Conservation (phyloP, 805 yeast species). For the Sugiyamaella boreocaroliniensis region DNA sequence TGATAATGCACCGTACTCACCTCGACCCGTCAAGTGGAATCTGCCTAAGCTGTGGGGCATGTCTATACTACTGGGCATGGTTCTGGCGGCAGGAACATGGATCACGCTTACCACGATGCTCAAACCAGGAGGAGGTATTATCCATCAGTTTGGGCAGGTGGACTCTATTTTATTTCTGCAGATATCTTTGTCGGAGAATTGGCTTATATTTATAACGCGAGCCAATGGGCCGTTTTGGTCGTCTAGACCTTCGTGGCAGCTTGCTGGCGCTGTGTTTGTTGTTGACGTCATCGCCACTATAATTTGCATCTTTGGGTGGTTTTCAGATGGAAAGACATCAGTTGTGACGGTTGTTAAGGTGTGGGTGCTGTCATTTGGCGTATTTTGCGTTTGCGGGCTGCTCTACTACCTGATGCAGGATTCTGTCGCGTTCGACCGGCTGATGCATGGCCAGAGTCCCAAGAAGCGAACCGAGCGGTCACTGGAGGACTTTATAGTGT, state of each 20-base stretch:
- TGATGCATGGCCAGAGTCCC: conserved; percentile 47
- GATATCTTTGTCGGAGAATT: conserved; percentile 91
- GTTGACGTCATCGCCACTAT: conserved; percentile 90
- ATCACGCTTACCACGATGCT: conserved; percentile 92
- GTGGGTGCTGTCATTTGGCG: conserved; percentile 95
- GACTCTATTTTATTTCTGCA: conserved; percentile 92
- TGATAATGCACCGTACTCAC: conserved; percentile 93
- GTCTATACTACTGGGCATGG: conserved; percentile 62
- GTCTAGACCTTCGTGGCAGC: conserved; percentile 92
- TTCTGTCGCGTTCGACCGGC: conserved; percentile 42
- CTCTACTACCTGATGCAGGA: conserved; percentile 88
- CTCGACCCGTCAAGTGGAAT: conserved; percentile 93
- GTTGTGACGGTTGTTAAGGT: conserved; percentile 89
- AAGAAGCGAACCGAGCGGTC: conserved; percentile 40
- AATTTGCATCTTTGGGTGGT: conserved; percentile 94
- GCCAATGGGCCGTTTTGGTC: conserved; percentile 99
- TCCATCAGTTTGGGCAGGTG: conserved; percentile 90
- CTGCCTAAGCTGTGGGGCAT: conserved; percentile 86
- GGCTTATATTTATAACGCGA: conserved; percentile 95
- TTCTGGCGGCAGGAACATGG: conserved; percentile 80
- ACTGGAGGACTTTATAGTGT: conserved; percentile 53
- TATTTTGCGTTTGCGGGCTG: conserved; percentile 95
- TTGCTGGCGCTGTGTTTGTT: conserved; percentile 83
- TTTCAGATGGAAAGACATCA: conserved; percentile 97
- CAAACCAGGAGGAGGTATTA: conserved; percentile 81